Base-by-base conservation (phyloP, 257 asterid species). In the Avicennia marina region DNA sequence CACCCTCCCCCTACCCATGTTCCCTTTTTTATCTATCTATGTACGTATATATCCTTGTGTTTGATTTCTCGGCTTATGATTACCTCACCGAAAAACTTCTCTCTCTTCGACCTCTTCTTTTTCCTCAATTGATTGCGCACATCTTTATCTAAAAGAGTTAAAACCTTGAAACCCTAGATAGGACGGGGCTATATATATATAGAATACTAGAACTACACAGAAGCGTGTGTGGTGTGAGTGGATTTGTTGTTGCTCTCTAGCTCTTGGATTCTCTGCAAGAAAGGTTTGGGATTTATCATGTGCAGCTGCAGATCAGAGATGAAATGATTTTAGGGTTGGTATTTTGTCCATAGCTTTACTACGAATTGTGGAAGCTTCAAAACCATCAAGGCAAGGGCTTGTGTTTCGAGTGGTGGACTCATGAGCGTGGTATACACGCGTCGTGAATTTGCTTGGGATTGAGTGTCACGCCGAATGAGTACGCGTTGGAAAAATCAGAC, bases 1-100 rank as follows among this genome's bases (percentile, higher is more conserved):
- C 41, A 87, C 95, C 64, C 95, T 84, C 65, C 95, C 95, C 66
- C 95, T 77, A 25, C 95, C 95, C 95, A 87, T 86, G 7, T 34
- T 61, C 53, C 24, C 44, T 53, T 26, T 10, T 53, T 29, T 11
- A 32, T 57, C 1, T 31, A 11, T 61, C 13, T 73, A 26, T 34
- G 27, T 57, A 21, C 40, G 3, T 46, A 6, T 60, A 18, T 66
- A 16, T 34, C 12, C 4, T 11, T 33, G 19, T 22, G n/a, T 42
- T n/a, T 12, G 10, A 3, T 12, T 36, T 36, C 41, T 12, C 41
- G 12, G 3, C 12, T 12, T 36, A 8, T 12, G 41, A 36, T 36
- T 11, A 7, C 13, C 41, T 36, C 41, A n/a, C n/a, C n/a, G n/a
- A n/a, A n/a, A n/a, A n/a, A n/a, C n/a, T n/a, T n/a, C n/a, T n/a